A percentile compares a stretch with the other conserved stretches of the same genome.
Conservation (phyloP, 202 grass and related monocot genomes). For the Panicum virgatum region DNA sequence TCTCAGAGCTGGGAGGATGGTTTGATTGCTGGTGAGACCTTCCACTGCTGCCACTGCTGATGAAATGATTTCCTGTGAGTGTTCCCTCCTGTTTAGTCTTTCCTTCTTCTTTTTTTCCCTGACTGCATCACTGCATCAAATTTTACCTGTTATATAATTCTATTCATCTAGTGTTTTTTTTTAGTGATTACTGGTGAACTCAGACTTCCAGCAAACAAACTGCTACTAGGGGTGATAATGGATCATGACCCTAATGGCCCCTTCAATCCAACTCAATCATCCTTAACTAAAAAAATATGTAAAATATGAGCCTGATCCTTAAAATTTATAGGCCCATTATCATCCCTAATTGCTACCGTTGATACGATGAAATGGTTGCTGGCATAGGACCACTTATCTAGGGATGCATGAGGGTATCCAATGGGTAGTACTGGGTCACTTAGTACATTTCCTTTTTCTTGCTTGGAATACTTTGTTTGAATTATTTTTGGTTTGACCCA, state of each 20-base stretch:
- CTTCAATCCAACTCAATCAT: too few species aligned
- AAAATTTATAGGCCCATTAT: too few species aligned
- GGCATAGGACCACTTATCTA: constrained; percentile 8
- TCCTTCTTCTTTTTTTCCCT: neutral
- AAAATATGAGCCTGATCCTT: too few species aligned
- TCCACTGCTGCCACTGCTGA: neutral
- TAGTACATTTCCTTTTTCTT: neutral
- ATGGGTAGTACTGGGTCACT: neutral
- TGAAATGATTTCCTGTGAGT: constrained; percentile 32
- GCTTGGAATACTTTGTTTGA: neutral
- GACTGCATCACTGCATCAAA: neutral
- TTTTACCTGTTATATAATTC: neutral
- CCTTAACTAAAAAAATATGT: too few species aligned
- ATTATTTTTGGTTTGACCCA: neutral
- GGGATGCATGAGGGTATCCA: neutral
- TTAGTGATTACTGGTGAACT: neutral
- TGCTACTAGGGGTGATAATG: neutral
- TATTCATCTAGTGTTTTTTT: neutral
- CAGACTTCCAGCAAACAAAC: constrained; percentile 21
- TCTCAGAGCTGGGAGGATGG: neutral
- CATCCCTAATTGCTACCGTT: neutral
- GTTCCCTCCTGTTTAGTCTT: neutral
- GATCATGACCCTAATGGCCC: too few species aligned
- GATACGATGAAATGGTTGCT: neutral
- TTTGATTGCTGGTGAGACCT: constrained; percentile 22